Conservation (phyloP, 2,329 filamentous ascomycete genomes). For the Scedosporium aurantiacum region DNA sequence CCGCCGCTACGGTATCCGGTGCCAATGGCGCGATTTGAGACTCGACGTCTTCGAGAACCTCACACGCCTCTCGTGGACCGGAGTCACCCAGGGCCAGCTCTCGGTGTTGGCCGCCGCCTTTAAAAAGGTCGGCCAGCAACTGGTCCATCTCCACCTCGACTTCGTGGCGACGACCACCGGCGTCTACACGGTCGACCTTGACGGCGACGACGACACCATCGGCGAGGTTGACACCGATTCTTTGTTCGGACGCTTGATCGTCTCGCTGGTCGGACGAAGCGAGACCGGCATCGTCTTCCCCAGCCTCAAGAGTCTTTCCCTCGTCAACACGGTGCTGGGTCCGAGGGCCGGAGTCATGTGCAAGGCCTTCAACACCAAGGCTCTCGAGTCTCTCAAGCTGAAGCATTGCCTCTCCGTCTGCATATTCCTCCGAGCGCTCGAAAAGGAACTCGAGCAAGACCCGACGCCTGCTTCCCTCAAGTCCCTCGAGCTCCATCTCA, state of each 20-base stretch:
- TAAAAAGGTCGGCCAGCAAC: background rate
- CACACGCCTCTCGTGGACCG: constrained; percentile 4
- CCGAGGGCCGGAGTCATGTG: background rate
- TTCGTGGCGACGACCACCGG: background rate
- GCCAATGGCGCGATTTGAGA: background rate
- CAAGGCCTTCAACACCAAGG: background rate
- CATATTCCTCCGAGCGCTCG: background rate
- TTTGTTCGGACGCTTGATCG: background rate
- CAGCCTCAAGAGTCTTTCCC: background rate
- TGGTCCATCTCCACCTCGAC: constrained; percentile 1
- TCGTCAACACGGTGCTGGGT: background rate
- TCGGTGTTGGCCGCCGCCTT: background rate
- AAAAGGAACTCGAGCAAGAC: background rate
- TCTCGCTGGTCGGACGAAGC: background rate
- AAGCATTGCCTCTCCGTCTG: background rate
- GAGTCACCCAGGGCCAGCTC: constrained; percentile 1
- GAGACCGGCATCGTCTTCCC: background rate
- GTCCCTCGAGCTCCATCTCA: background rate
- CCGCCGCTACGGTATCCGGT: background rate
- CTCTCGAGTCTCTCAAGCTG: background rate
- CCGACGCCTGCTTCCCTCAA: background rate
- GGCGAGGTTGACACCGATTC: background rate
- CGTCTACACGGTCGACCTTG: background rate
- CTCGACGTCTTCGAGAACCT: background rate
- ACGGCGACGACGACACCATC: background rate